phyloP scores from a whole-genome alignment of 1,284 basidiomycete species.

The Meira miltonrushii region DNA sequence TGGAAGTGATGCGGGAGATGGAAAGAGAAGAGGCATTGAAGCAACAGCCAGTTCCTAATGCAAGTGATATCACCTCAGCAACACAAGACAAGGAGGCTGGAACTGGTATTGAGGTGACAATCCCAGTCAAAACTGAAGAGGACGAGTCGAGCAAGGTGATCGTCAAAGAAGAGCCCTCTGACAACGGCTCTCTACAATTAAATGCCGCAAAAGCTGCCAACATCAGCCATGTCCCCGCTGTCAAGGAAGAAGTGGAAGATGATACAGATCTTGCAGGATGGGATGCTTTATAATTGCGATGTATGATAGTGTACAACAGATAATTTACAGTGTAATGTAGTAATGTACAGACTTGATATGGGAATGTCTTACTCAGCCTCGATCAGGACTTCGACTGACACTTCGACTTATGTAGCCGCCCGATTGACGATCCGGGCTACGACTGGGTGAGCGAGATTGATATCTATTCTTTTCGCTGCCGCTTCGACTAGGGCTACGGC shows the following conservation, averaged over 20 bases:
- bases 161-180: background rate
- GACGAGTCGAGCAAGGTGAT: background rate
- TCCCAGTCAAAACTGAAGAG: background rate
- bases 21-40: background rate
- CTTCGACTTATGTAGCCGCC: constrained; percentile 10
- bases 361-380: background rate
- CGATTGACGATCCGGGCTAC: constrained; percentile 25
- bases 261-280: constrained; percentile 2
- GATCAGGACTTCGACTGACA: constrained; percentile 3
- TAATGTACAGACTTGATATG: background rate
- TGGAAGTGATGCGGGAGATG: background rate
- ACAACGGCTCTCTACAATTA: background rate
- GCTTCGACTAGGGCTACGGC: constrained; percentile 32
- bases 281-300: background rate
- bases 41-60: background rate
- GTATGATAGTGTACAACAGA: constrained; percentile 9
- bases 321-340: background rate
- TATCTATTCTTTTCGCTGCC: constrained; percentile 18
- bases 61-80: background rate
- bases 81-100: background rate
- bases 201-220: no score
- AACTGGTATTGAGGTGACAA: background rate
- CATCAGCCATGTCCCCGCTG: background rate
- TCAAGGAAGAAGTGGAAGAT: constrained; percentile 2
- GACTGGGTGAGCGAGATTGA: constrained; percentile 54